Base-by-base conservation (phyloP, 2,329 filamentous ascomycete species). In the Ophiocordyceps sinensis region DNA sequence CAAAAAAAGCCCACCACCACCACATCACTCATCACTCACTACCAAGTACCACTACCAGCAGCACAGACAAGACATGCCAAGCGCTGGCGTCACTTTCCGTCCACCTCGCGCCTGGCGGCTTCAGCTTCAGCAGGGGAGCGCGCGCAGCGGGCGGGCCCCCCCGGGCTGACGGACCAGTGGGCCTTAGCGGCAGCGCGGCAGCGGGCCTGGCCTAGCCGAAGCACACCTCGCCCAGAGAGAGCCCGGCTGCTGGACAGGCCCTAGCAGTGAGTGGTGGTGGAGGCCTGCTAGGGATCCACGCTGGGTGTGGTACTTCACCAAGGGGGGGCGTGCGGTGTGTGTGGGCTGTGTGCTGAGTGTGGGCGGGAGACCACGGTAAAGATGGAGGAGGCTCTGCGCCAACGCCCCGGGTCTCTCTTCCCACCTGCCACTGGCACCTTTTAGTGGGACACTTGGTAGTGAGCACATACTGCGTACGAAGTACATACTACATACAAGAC, bases 181-280 rank as follows among this genome's bases (percentile, higher is more conserved):
- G n/a, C 35, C 29, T 10, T 42, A 43, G 41, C 28, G 41, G 32
- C 32, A 28, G 37, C 41, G 41, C 41, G 41, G 41, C 26, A 43
- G 31, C 41, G 21, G 17, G 31, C 37, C 37, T 26, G 36, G 41
- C 37, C n/a, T 23, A 43, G 37, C 41, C 41, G 38, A 43, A 38
- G 40, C 29, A 28, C 40, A 23, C 36, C 40, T n/a, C n/a, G n/a
- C n/a, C n/a, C n/a, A n/a, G n/a, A n/a, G n/a, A n/a, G n/a, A n/a
- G n/a, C n/a, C n/a, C n/a, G n/a, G n/a, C n/a, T n/a, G n/a, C n/a
- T n/a, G n/a, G n/a, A n/a, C n/a, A n/a, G n/a, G n/a, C n/a, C n/a
- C n/a, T n/a, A n/a, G n/a, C 19, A 9, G 35, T 14, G 12, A 34
- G 32, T 15, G 17, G 32, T 34, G n/a, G n/a, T n/a, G n/a, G n/a